A percentile compares a stretch with the other conserved stretches of the same genome.
These are phyloP conservation scores for Pyricularia pennisetigena DNA, from an alignment of 2,329 filamentous ascomycete species.

Conservation along the genomic window DNA sequence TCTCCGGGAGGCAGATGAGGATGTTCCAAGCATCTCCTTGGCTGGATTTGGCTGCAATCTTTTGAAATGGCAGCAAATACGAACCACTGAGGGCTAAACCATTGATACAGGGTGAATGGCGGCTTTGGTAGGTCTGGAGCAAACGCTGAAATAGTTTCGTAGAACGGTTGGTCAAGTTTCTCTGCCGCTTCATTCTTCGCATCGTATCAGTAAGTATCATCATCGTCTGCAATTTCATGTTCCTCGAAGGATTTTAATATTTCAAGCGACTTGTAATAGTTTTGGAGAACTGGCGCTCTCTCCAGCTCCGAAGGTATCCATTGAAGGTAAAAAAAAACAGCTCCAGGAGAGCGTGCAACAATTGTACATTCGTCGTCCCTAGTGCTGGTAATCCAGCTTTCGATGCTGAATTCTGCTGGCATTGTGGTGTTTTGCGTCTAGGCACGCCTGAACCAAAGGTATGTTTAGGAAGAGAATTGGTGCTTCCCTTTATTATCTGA, in stretches of 20 bases:
- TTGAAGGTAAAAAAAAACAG: neutral
- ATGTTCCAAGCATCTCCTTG: neutral
- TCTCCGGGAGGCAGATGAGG: neutral
- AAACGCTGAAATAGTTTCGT: neutral
- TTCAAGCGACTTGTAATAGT: neutral
- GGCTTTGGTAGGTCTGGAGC: neutral
- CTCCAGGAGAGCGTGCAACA: neutral
- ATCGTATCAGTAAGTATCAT: neutral
- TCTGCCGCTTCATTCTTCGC: neutral
- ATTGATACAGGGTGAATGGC: neutral
- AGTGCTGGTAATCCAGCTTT: neutral
- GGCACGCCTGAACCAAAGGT: too few species aligned
- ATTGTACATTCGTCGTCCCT: neutral
- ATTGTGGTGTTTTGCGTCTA: too few species aligned
- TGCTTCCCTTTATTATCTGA: too few species aligned
- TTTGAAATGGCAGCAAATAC: neutral
- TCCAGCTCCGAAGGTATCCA: neutral
- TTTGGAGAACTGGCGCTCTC: neutral
- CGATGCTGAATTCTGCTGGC: too few species aligned
- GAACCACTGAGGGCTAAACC: neutral
- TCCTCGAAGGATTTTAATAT: neutral
- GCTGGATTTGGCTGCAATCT: neutral
- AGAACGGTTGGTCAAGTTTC: neutral
- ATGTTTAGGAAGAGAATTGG: too few species aligned
- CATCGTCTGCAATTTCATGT: neutral